A percentile compares a stretch with the other conserved stretches of the same genome.
Conservation (phyloP, 2,329 filamentous ascomycete genomes). For the Beauveria caledonica region DNA sequence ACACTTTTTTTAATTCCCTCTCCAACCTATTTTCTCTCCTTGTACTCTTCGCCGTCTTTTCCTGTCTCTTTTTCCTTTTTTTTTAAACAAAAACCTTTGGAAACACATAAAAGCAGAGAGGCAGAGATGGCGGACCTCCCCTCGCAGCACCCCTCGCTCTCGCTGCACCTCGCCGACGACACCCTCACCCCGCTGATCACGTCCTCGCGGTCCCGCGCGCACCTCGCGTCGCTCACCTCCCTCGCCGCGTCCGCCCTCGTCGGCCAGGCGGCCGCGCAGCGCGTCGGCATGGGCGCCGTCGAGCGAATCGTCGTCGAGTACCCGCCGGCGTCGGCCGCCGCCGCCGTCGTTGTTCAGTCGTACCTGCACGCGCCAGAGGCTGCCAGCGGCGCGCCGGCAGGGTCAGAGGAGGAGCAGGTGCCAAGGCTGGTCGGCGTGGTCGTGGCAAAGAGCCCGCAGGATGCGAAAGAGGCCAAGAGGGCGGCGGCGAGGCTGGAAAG, state of each 20-base stretch:
- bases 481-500: conserved; percentile 46
- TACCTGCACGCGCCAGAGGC: conserved; percentile 33
- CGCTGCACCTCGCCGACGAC: conserved; percentile 50
- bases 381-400: not conserved
- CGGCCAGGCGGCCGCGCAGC: conserved; percentile 43
- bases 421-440: conserved; percentile 49
- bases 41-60: not conserved
- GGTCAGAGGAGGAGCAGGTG: not conserved
- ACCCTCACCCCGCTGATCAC: conserved; percentile 50
- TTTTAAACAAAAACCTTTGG: not conserved
- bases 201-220: conserved; percentile 36
- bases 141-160: conserved; percentile 41
- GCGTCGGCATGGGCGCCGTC: conserved; percentile 44
- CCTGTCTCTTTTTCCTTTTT: not conserved
- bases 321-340: conserved; percentile 24
- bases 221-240: conserved; percentile 41
- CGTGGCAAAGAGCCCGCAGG: conserved; percentile 39
- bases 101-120: not conserved
- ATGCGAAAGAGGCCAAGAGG: conserved; percentile 42
- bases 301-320: conserved; percentile 53
- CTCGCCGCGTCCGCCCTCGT: conserved; percentile 46
- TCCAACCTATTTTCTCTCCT: not conserved
- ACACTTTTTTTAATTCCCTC: not conserved
- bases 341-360: conserved; percentile 34
- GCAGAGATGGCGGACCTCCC: conserved; percentile 30